Conservation (phyloP, 306 rosid genomes). For the Cucurbita moschata region DNA sequence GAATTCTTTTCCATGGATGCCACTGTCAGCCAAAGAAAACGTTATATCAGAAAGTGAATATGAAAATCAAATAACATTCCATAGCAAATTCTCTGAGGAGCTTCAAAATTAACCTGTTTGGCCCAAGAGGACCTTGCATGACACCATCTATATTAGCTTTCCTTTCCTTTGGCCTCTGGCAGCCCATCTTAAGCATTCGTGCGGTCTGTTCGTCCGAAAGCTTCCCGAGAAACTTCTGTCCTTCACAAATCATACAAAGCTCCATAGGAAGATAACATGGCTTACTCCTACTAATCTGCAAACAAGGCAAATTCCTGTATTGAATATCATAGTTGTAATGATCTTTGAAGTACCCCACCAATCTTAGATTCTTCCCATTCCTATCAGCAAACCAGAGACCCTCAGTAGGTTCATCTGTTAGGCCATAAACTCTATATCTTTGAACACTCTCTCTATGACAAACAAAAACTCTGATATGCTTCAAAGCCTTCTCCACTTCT, state of each 20-base stretch:
- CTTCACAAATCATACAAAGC: slow-evolving; percentile 91
- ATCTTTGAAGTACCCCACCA: slow-evolving; percentile 75
- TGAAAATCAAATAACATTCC: not conserved
- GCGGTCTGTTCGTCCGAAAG: slow-evolving; percentile 93
- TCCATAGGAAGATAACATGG: slow-evolving; percentile 99
- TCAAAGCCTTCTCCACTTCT: slow-evolving; percentile 80
- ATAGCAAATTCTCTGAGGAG: not conserved
- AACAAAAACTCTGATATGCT: slow-evolving; percentile 82
- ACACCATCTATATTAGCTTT: slow-evolving; percentile 76
- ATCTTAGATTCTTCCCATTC: slow-evolving; percentile 70
- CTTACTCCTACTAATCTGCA: slow-evolving; percentile 85
- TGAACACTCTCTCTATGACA: slow-evolving; percentile 94
- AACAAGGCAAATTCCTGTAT: slow-evolving; percentile 70
- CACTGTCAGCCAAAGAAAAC: slow-evolving; percentile 36
- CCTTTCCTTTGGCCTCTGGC: slow-evolving; percentile 80
- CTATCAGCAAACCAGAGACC: slow-evolving; percentile 82
- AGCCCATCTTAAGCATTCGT: slow-evolving; percentile 89
- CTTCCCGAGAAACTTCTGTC: slow-evolving; percentile 91
- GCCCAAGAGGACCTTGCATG: slow-evolving; percentile 70
- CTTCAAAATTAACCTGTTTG: slow-evolving; percentile 52
- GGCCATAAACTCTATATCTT: slow-evolving; percentile 72
- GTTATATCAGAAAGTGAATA: not conserved
- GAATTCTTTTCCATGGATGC: slow-evolving; percentile 71
- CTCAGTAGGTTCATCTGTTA: slow-evolving; percentile 86
- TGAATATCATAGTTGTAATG: slow-evolving; percentile 89